Evolutionary conservation across 495 filamentous ascomycete genomes (phyloP).

Genomic region (Hyaloscypha finlandica): DNA sequence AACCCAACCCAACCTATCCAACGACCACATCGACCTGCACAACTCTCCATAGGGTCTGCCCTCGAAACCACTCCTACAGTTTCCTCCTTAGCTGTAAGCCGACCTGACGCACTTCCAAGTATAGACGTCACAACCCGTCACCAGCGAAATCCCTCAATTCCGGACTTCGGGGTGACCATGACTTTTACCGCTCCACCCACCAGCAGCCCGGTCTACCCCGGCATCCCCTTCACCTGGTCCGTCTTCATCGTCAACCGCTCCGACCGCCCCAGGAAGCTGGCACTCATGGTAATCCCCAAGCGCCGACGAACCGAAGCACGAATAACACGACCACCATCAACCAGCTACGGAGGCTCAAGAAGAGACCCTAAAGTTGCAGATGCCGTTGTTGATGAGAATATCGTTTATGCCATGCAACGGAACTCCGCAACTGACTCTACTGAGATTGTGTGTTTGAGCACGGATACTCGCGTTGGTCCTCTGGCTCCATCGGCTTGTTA

Average conservation of each 20-base stretch:
- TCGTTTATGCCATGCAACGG: constrained; percentile 81
- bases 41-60: constrained; percentile 53
- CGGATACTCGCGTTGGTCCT: constrained; percentile 81
- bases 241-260: constrained; percentile 85
- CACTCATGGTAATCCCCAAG: constrained; percentile 76
- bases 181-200: constrained; percentile 66
- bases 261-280: constrained; percentile 67
- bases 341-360: constrained; percentile 34
- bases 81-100: constrained; percentile 44
- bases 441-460: constrained; percentile 78
- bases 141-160: constrained; percentile 50
- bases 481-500: constrained; percentile 77
- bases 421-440: constrained; percentile 68
- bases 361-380: constrained; percentile 58
- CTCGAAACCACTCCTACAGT: constrained; percentile 38
- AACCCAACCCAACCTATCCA: constrained; percentile 58
- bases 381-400: constrained; percentile 81
- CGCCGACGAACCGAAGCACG: constrained; percentile 68
- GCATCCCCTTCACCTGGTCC: constrained; percentile 80
- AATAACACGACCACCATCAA: constrained; percentile 56
- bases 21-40: constrained; percentile 64
- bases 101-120: constrained; percentile 54
- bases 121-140: constrained; percentile 48
- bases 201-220: constrained; percentile 57
- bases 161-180: constrained; percentile 72